Evolutionary conservation across 164 flowering plant species (phyloP).

Genomic region (Tetrastigma voinierianum): DNA sequence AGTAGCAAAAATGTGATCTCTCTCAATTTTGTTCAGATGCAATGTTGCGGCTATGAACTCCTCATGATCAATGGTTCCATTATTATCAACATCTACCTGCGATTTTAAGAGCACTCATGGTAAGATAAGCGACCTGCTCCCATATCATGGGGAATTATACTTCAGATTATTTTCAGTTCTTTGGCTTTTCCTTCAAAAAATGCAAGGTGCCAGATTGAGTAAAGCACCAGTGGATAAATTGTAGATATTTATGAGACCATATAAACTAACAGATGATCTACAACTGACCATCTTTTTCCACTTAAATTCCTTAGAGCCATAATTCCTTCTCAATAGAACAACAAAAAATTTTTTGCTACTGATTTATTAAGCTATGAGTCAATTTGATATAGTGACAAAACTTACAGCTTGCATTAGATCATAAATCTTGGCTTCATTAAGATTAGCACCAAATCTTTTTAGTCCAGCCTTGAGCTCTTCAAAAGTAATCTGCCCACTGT

Average conservation of each 20-base stretch:
- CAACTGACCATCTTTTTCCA: too few species aligned
- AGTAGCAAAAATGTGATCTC: conserved; percentile 65
- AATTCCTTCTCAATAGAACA: too few species aligned
- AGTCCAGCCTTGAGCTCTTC: conserved; percentile 87
- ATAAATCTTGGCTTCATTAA: conserved; percentile 69
- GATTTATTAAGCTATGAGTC: not conserved
- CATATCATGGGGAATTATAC: too few species aligned
- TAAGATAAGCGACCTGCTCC: not conserved
- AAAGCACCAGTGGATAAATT: too few species aligned
- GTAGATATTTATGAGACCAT: too few species aligned
- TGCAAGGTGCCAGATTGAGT: too few species aligned
- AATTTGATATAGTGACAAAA: not conserved
- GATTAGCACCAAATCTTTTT: conserved; percentile 74
- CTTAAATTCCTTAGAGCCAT: too few species aligned
- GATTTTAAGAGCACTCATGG: conserved; percentile 10
- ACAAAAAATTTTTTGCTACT: too few species aligned
- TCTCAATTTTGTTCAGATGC: conserved; percentile 62
- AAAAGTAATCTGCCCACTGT: conserved; percentile 84
- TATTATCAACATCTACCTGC: conserved; percentile 82
- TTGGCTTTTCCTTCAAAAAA: too few species aligned
- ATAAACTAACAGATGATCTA: too few species aligned
- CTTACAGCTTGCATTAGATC: conserved; percentile 88
- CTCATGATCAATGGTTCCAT: conserved; percentile 70
- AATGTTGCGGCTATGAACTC: conserved; percentile 83
- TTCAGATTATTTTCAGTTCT: too few species aligned